phyloP scores from a whole-genome alignment of 352 stramenopile species.

The Globisporangium alternatum region DNA sequence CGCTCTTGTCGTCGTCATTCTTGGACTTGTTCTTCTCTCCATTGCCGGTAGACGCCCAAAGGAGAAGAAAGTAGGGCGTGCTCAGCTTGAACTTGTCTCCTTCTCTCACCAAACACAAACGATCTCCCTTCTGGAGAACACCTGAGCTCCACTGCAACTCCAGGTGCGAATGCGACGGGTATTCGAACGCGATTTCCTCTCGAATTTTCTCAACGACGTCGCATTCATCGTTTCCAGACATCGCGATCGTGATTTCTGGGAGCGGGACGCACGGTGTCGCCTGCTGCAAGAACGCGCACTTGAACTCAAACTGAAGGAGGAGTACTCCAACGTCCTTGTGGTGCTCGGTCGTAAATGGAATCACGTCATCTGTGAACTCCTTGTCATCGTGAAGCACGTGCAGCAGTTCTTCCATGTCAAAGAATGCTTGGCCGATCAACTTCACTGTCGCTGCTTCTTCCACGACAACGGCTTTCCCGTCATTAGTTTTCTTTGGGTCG shows the following conservation, averaged over 20 bases:
- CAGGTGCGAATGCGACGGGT: conserved; percentile 36
- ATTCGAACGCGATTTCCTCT: conserved; percentile 30
- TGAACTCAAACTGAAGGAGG: conserved; percentile 45
- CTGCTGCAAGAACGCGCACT: conserved; percentile 36
- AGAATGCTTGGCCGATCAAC: conserved; percentile 44
- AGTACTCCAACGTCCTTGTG: conserved; percentile 40
- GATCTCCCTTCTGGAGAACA: conserved; percentile 27
- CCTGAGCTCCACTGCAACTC: conserved; percentile 38
- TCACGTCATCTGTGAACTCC: conserved; percentile 37
- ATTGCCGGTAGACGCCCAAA: conserved; percentile 30
- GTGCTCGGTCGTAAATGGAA: conserved; percentile 30
- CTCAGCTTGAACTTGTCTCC: conserved; percentile 34
- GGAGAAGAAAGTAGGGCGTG: conserved; percentile 39
- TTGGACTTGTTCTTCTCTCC: neutral
- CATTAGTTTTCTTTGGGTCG: neutral
- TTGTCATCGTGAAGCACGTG: conserved; percentile 46
- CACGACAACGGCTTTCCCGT: neutral
- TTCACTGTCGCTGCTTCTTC: conserved; percentile 14
- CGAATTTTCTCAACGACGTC: conserved; percentile 1
- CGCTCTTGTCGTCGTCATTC: conserved; percentile 3
- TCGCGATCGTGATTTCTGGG: conserved; percentile 24
- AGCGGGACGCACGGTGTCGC: conserved; percentile 15
- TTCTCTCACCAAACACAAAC: conserved; percentile 42
- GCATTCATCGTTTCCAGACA: conserved; percentile 29
- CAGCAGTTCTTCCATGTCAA: conserved; percentile 39